A percentile compares a stretch with the other conserved stretches of the same genome.
These are phyloP conservation scores for Lactarius pseudohatsudake DNA, from an alignment of 768 basidiomycete species.

Conservation along the genomic window DNA sequence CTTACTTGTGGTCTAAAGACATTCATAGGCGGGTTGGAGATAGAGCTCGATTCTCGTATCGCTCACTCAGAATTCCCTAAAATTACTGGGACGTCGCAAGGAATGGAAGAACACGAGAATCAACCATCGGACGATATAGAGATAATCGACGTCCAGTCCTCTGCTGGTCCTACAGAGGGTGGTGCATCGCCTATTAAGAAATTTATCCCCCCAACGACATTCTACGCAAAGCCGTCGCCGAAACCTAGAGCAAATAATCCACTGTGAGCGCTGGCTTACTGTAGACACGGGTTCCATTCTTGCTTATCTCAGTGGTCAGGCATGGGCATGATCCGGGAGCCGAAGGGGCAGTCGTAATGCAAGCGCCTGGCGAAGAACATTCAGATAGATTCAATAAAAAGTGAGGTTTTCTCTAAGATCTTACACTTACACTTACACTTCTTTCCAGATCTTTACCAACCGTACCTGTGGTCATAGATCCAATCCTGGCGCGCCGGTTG, in stretches of 20 bases:
- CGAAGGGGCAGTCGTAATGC: slow-evolving; percentile 85
- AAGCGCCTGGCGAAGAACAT: slow-evolving; percentile 66
- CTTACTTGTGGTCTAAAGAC: slow-evolving; percentile 47
- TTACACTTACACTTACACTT: not conserved
- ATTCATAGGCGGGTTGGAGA: slow-evolving; percentile 57
- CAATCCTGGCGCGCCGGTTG: slow-evolving; percentile 70
- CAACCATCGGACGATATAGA: slow-evolving; percentile 20
- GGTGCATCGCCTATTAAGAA: slow-evolving; percentile 29
- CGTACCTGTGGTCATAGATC: slow-evolving; percentile 87
- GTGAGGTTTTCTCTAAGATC: slow-evolving; percentile 39
- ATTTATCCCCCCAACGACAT: slow-evolving; percentile 58
- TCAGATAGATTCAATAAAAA: slow-evolving; percentile 68
- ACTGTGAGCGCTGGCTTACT: slow-evolving; percentile 44
- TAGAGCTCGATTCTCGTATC: slow-evolving; percentile 58
- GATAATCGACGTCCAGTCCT: slow-evolving; percentile 18
- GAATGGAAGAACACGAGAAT: slow-evolving; percentile 35
- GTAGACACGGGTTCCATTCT: slow-evolving; percentile 1
- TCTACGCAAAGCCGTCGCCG: slow-evolving; percentile 50
- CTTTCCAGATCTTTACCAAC: slow-evolving; percentile 55
- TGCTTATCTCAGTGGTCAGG: slow-evolving; percentile 38
- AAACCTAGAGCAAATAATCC: slow-evolving; percentile 37
- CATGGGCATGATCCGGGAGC: slow-evolving; percentile 80
- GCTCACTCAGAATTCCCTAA: slow-evolving; percentile 52
- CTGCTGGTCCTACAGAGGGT: slow-evolving; percentile 1
- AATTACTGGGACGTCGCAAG: slow-evolving; percentile 36